Conservation (phyloP, 306 rosid genomes). For the Pyrus betulifolia region DNA sequence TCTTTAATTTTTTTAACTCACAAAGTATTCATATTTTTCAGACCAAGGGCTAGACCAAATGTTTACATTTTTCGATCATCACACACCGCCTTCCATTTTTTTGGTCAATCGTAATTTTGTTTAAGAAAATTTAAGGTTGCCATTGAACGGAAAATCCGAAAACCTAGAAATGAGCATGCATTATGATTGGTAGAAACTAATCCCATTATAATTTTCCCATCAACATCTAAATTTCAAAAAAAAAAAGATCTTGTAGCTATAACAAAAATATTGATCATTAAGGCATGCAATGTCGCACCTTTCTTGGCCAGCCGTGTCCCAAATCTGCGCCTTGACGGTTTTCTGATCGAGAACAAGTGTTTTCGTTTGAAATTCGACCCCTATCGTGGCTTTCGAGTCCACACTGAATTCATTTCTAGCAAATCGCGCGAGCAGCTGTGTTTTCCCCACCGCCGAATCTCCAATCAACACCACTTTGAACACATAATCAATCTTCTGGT, state of each 20-base stretch:
- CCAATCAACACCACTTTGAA: slow-evolving; percentile 93
- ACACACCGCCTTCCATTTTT: not conserved
- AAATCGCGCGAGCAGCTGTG: slow-evolving; percentile 81
- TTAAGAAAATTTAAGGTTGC: not conserved
- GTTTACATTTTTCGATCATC: not conserved
- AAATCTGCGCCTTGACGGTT: slow-evolving; percentile 78
- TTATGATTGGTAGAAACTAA: not conserved
- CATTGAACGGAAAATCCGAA: not conserved
- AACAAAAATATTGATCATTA: not conserved
- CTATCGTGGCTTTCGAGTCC: slow-evolving; percentile 87
- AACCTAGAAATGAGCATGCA: not conserved
- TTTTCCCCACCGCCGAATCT: slow-evolving; percentile 91
- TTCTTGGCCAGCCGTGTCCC: slow-evolving; percentile 99
- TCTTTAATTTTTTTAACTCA: not conserved
- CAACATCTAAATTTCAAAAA: not conserved
- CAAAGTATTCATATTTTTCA: not conserved
- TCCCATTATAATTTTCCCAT: not conserved
- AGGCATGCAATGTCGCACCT: slow-evolving; percentile 31
- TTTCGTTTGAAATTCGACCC: slow-evolving; percentile 91
- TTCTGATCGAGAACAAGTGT: slow-evolving; percentile 73
- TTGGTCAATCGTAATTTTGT: not conserved
- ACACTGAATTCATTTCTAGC: slow-evolving; percentile 66
- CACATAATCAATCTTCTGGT: slow-evolving; percentile 81
- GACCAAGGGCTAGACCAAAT: not conserved
- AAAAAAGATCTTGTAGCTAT: not conserved